These are phyloP conservation scores for Epichloe sibirici DNA, from an alignment of 2,329 filamentous ascomycete species.

Conservation along the genomic window DNA sequence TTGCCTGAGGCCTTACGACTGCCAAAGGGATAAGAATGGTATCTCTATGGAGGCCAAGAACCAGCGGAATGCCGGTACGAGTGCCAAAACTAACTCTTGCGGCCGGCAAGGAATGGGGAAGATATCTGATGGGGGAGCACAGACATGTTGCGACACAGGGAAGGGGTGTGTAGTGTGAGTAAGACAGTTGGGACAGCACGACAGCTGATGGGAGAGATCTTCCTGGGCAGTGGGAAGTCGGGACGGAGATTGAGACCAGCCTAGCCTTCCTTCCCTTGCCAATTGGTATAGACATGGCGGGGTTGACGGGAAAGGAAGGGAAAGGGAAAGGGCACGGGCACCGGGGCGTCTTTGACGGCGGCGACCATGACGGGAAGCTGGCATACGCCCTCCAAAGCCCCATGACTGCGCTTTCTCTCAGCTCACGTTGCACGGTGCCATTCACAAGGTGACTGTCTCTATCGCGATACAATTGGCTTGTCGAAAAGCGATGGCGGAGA, in stretches of 20 bases:
- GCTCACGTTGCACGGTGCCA: not conserved
- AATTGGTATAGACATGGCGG: not conserved
- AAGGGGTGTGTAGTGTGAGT: not conserved
- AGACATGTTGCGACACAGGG: not conserved
- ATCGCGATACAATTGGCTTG: not conserved
- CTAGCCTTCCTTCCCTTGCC: not conserved
- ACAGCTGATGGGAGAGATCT: not conserved
- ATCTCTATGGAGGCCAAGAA: not conserved
- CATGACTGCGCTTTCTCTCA: not conserved
- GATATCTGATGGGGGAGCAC: not conserved
- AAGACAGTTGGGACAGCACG: not conserved
- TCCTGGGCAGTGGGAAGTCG: too few species aligned
- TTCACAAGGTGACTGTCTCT: not conserved
- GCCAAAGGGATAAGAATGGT: not conserved
- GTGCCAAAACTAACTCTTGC: not conserved
- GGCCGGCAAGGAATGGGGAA: not conserved
- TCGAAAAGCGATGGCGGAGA: not conserved
- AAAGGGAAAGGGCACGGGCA: not conserved
- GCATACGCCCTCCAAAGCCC: not conserved
- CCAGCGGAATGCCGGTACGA: not conserved
- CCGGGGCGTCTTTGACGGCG: not conserved
- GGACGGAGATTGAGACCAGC: not conserved
- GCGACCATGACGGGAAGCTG: constrained; percentile 1
- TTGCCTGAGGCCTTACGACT: too few species aligned
- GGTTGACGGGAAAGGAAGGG: not conserved